phyloP scores from a whole-genome alignment of 2,329 filamentous ascomycete species.

The Colletotrichum cuscutae region DNA sequence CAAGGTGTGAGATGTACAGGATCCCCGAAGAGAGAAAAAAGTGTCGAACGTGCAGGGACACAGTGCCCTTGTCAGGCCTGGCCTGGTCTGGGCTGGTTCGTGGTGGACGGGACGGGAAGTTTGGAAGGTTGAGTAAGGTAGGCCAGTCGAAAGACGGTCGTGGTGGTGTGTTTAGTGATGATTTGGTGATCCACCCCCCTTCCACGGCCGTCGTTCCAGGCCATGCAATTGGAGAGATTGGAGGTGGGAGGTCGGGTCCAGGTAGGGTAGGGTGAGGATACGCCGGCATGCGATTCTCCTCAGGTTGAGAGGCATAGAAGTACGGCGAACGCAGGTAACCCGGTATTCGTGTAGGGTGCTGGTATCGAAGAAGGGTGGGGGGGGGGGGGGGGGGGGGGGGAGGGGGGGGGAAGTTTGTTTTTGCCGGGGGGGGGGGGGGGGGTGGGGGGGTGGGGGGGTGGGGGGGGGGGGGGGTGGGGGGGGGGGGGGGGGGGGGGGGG shows the following conservation, averaged over 20 bases:
- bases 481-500: not conserved
- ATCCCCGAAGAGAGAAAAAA: constrained; percentile 4
- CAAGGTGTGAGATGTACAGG: constrained; percentile 18
- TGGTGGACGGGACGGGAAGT: constrained; percentile 34
- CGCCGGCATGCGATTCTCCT: not conserved
- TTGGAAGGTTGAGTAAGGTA: constrained; percentile 32
- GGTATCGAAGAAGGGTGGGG: not conserved
- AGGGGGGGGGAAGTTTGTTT: no score
- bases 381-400: not conserved
- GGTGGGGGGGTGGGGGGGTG: not conserved
- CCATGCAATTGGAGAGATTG: constrained; percentile 14
- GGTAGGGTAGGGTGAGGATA: not conserved
- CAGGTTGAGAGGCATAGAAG: not conserved
- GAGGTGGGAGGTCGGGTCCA: constrained; percentile 15
- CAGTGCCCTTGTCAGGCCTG: constrained; percentile 27
- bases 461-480: not conserved
- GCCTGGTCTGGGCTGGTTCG: constrained; percentile 31
- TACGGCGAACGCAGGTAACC: not conserved
- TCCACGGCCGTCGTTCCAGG: constrained; percentile 22
- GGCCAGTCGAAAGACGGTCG: constrained; percentile 14
- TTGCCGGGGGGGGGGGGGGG: not conserved
- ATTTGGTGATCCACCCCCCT: constrained; percentile 30
- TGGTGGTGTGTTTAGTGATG: constrained; percentile 34
- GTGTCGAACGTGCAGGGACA: constrained; percentile 26
- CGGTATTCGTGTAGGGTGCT: not conserved